Evolutionary conservation across 768 basidiomycete genomes (phyloP), one percentile per base, ranked within the genome.

Genomic region (Lactarius sp.): DNA sequence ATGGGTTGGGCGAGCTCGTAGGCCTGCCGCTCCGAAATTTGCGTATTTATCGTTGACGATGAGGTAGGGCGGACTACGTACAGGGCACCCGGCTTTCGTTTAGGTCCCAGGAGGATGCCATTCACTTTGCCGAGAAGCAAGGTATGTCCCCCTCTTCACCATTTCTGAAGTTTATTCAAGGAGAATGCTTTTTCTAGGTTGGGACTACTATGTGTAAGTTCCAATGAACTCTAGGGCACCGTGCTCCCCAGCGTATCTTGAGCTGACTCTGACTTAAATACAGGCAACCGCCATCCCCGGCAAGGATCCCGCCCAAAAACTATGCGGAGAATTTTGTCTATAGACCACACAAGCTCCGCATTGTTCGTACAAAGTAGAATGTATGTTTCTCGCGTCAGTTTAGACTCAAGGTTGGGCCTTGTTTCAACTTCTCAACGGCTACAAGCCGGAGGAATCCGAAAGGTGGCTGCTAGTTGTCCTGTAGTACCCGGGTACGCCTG

Each of bases 1-100:
- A 99, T 98, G 92, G 96, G 96, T 50, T 99, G 84, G 80, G 95
- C 94, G 0, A 91, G 88, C 78, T 94, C 93, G 90, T 95, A 73
- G 76, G 90, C 82, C n/a, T 46, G 1, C 20, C 36, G 16, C 10
- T 42, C 3, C 6, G 9, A 27, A 8, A 1, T 0, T 14, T 42
- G 36, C 34, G n/a, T 53, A 14, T 22, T 49, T 47, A 7, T 59
- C 16, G n/a, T 56, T 54, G 34, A 51, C 34, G 12, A 22, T n/a
- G 18, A 36, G 49, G 18, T 65, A 93, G 92, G 66, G 94, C 93
- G 61, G 94, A 98, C 75, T 98, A 97, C 75, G 90, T 96, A 88
- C 94, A 98, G 73, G 93, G 90, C 20, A 91, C 91, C 4, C 85
- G 87, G 4, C 59, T 96, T 66, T 81, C 84, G 44, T 98, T 98